Evolutionary conservation across 2,329 filamentous ascomycete genomes (phyloP).

Genomic region (Grosmannia serpens): DNA sequence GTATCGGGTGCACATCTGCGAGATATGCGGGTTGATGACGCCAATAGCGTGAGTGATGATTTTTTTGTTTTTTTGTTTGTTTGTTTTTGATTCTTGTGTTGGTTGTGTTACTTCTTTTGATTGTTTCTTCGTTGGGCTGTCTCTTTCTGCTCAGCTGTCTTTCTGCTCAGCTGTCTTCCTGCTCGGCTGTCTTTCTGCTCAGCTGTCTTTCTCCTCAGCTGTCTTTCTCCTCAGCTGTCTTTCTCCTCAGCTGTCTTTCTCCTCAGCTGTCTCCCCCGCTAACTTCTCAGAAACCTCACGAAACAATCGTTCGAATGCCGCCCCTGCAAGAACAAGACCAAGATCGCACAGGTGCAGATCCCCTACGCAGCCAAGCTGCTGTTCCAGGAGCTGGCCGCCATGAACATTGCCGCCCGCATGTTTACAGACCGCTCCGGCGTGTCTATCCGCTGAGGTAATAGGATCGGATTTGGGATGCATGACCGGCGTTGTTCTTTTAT

Average conservation of each 20-base stretch:
- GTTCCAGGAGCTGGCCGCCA: slow-evolving; percentile 94
- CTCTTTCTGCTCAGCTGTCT: neutral
- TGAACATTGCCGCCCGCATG: slow-evolving; percentile 98
- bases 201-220: neutral
- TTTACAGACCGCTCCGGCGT: slow-evolving; percentile 79
- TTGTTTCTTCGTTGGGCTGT: neutral
- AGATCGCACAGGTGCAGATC: slow-evolving; percentile 95
- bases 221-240: neutral
- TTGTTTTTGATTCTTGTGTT: neutral
- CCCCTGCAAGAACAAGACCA: slow-evolving; percentile 98
- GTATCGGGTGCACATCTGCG: slow-evolving; percentile 95
- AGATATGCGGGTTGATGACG: slow-evolving; percentile 98
- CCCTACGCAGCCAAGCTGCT: slow-evolving; percentile 95
- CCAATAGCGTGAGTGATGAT: slow-evolving; percentile 98
- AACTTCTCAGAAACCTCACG: slow-evolving; percentile 63
- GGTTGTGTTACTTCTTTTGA: too few relatives aligned
- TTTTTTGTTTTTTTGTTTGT: neutral
- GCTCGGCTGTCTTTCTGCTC: neutral
- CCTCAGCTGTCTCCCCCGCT: slow-evolving; percentile 14
- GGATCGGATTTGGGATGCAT: neutral
- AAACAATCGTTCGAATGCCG: slow-evolving; percentile 95
- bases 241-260: neutral
- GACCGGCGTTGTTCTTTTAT: neutral
- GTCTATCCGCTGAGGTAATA: slow-evolving; percentile 45
- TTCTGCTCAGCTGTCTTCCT: neutral